Conservation (phyloP, 306 rosid species). For the Cajanus cajan region DNA sequence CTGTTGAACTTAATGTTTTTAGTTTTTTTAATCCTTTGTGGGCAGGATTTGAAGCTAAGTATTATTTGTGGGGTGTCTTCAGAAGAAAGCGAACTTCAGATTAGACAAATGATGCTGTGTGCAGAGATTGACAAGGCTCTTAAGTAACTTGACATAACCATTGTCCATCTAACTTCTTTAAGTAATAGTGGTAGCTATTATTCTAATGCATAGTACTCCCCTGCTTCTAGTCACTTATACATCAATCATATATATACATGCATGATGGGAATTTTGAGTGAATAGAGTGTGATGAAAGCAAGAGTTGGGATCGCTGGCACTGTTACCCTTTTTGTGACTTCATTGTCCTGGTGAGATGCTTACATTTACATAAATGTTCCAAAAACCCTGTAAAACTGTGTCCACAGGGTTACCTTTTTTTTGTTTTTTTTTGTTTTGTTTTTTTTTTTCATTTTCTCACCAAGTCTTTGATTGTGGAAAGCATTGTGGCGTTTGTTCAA, state of each 20-base stretch:
- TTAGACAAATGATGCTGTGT: conserved; percentile 11
- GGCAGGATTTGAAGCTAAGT: conserved; percentile 66
- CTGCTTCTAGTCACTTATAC: background rate
- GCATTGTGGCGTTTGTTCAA: background rate
- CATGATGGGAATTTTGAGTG: background rate
- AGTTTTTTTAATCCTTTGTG: conserved; percentile 7
- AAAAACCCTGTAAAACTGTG: background rate
- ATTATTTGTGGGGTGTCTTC: conserved; percentile 84
- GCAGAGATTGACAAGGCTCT: conserved; percentile 21
- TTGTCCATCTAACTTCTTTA: conserved; percentile 27
- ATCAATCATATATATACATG: background rate
- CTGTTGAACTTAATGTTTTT: conserved; percentile 3
- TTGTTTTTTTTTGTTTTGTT: no score
- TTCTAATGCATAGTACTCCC: conserved; percentile 7
- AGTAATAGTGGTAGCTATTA: conserved; percentile 33
- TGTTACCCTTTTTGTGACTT: background rate
- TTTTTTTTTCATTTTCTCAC: no score
- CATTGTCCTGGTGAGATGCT: background rate
- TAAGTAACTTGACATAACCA: conserved; percentile 1
- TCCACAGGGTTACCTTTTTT: background rate
- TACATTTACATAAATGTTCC: background rate
- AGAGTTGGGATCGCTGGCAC: background rate
- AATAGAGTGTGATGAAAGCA: background rate
- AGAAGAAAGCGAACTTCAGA: conserved; percentile 41
- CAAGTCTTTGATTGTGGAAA: background rate